Evolutionary conservation across 768 basidiomycete species (phyloP), one percentile per base, ranked within the genome.

Genomic region (Clathrus columnatus): DNA sequence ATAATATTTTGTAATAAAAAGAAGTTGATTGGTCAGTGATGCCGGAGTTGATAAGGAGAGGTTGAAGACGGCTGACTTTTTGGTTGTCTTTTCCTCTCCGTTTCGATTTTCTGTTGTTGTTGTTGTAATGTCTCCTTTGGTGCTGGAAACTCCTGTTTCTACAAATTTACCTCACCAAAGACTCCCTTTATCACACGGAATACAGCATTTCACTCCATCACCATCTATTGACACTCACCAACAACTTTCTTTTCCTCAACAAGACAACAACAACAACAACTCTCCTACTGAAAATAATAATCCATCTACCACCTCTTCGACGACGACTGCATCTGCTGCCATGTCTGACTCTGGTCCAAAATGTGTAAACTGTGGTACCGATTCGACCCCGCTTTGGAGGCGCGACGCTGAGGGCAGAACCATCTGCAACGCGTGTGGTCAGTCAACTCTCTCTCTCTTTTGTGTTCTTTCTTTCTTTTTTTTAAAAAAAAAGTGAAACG

Each of bases 341-440:
- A 30, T 21, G 14, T 23, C 51, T 18, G 51, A 23, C 14, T 26
- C 42, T 21, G 16, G 20, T 21, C 18, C 7, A 26, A 18, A 36
- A 11, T 68, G 65, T 61, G 59, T 65, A 0, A 56, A 61, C 21
- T 68, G 91, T 70, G 82, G 82, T 17, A 84, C 85, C n/a, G 72
- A 76, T 5, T 78, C 81, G 59, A 90, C 88, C 54, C 89, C 90
- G 30, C 79, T 91, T 24, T 92, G 91, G 91, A 75, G 89, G 62
- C 79, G 89, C 62, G 88, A 88, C 66, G 73, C 77, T 44, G 82
- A 87, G 62, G 91, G 90, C 56, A 88, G 85, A 68, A 79, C 84
- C 48, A 80, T 92, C 65, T 93, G 91, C 74, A 92, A 92, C 69
- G 86, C 87, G 50, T 92, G 91, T 69, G 91, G 90, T 91, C 68